These are phyloP conservation scores for Tricholoma terreum DNA, from an alignment of 768 basidiomycete species.

Conservation along the genomic window DNA sequence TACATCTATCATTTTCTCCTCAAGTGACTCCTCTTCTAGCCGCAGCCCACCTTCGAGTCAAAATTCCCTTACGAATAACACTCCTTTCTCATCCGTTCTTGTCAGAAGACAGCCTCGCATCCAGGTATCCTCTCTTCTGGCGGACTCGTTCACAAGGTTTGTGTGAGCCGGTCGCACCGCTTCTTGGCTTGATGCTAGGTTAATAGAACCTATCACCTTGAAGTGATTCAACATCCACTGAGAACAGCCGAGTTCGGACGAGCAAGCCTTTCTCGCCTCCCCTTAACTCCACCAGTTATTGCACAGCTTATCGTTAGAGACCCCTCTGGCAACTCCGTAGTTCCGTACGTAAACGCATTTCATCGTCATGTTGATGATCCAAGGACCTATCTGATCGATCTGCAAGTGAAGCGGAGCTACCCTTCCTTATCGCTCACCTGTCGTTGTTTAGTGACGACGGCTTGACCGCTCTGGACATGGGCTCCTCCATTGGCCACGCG, in stretches of 20 bases:
- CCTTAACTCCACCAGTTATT: slow-evolving; percentile 81
- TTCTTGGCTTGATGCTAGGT: slow-evolving; percentile 16
- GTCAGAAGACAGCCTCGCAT: slow-evolving; percentile 47
- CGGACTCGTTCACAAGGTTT: slow-evolving; percentile 54
- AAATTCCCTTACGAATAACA: slow-evolving; percentile 32
- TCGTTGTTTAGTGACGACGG: slow-evolving; percentile 75
- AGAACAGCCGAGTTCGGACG: slow-evolving; percentile 80
- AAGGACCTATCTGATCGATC: slow-evolving; percentile 14
- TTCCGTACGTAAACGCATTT: slow-evolving; percentile 61
- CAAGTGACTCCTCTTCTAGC: slow-evolving; percentile 35
- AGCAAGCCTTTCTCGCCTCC: slow-evolving; percentile 71
- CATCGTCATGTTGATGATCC: slow-evolving; percentile 4
- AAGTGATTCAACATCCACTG: slow-evolving; percentile 82
- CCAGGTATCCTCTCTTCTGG: slow-evolving; percentile 55
- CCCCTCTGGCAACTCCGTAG: slow-evolving; percentile 62
- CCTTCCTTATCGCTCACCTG: slow-evolving; percentile 83
- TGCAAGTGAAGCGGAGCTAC: slow-evolving; percentile 76
- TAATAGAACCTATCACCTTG: slow-evolving; percentile 68
- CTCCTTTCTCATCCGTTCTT: slow-evolving; percentile 35
- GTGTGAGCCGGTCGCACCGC: slow-evolving; percentile 14
- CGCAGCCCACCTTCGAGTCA: slow-evolving; percentile 44
- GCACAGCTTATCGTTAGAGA: slow-evolving; percentile 77
- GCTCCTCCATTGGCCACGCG: slow-evolving; percentile 50
- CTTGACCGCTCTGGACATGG: slow-evolving; percentile 56
- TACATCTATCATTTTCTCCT: slow-evolving; percentile 37